Percentiles rank a stretch among this genome's conserved stretches.
phyloP scores from a whole-genome alignment of 805 yeast genomes.

The Candida montana region DNA sequence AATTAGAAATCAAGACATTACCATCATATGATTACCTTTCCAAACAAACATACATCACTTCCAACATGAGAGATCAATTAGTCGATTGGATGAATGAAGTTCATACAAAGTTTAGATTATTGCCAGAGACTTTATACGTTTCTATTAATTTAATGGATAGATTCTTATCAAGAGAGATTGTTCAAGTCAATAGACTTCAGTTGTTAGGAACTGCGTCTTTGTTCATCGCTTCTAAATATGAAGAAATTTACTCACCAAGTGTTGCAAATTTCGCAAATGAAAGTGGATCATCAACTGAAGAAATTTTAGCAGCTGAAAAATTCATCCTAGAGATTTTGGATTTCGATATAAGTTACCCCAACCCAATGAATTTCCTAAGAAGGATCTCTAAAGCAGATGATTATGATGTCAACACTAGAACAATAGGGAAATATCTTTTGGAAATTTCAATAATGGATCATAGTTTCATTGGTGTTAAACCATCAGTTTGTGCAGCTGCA shows the following conservation, averaged over 20 bases:
- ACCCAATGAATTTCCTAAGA: conserved; percentile 89
- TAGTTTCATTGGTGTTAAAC: conserved; percentile 69
- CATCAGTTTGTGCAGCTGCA: conserved; percentile 82
- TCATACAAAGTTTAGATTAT: conserved; percentile 73
- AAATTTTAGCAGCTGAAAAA: conserved; percentile 81
- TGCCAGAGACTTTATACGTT: conserved; percentile 82
- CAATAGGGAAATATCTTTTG: conserved; percentile 80
- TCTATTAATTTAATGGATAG: conserved; percentile 87
- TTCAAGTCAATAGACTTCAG: conserved; percentile 77
- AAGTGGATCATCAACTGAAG: conserved; percentile 76
- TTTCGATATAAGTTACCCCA: conserved; percentile 80
- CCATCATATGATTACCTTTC: conserved; percentile 42
- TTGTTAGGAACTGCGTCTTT: conserved; percentile 80
- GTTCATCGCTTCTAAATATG: conserved; percentile 89
- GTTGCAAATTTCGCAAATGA: conserved; percentile 82
- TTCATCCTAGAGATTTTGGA: conserved; percentile 67
- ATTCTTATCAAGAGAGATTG: conserved; percentile 70
- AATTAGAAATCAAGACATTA: conserved; percentile 64
- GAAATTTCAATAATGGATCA: conserved; percentile 80
- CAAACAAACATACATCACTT: conserved; percentile 38
- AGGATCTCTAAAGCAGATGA: conserved; percentile 92
- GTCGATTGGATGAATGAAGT: conserved; percentile 95
- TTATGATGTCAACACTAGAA: conserved; percentile 85
- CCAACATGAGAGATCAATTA: conserved; percentile 67
- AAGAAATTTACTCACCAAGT: conserved; percentile 87